Percentiles rank a stretch among this genome's conserved stretches.
Conservation (phyloP, 306 rosid genomes). For the Malus fusca region DNA sequence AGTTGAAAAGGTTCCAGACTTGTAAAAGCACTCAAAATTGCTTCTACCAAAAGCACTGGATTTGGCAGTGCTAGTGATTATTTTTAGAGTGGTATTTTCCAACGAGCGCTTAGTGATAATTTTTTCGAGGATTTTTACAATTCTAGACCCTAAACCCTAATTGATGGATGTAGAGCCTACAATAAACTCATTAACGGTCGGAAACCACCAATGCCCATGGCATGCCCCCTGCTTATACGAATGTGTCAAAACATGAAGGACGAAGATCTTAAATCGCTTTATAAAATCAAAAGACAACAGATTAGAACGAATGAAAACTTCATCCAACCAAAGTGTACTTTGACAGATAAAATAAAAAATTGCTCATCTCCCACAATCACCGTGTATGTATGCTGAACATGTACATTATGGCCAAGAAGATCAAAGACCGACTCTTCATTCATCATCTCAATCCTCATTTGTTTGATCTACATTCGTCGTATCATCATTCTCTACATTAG, state of each 20-base stretch:
- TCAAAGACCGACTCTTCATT: constrained; percentile 18
- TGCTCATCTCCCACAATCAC: constrained; percentile 2
- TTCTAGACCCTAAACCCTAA: no score
- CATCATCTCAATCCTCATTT: constrained; percentile 30
- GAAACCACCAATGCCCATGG: neutral
- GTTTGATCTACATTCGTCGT: neutral
- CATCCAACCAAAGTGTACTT: neutral
- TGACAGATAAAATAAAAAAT: neutral
- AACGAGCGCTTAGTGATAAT: no score
- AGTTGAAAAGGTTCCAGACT: no score
- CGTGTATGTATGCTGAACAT: constrained; percentile 14
- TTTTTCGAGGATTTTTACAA: no score
- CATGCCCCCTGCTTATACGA: no score
- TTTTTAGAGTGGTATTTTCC: no score
- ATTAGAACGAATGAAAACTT: neutral
- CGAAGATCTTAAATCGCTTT: no score
- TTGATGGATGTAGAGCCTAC: neutral
- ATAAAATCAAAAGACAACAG: neutral
- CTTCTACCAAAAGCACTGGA: no score
- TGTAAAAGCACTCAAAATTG: no score
- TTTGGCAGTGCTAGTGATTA: no score
- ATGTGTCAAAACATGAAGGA: no score
- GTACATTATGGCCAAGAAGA: constrained; percentile 24
- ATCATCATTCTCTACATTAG: constrained; percentile 12
- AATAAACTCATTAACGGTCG: neutral